These are phyloP conservation scores for Nannochloris sp. DNA, from an alignment of 139 green algal genomes.

Conservation along the genomic window DNA sequence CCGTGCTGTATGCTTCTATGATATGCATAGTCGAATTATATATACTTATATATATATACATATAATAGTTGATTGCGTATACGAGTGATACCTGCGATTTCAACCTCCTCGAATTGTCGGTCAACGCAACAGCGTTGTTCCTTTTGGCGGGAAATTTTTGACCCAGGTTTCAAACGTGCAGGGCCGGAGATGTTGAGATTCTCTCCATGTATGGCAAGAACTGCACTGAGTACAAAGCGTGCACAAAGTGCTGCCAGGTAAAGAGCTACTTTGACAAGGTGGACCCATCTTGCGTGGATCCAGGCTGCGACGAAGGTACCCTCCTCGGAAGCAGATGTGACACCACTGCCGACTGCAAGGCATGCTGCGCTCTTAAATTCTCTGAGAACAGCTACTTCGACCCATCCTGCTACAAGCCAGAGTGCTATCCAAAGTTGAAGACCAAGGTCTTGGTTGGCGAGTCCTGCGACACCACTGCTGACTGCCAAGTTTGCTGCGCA, in stretches of 20 bases:
- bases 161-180: neutral
- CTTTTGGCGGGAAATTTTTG: no score
- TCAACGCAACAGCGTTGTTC: no score
- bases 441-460: neutral
- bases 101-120: no score
- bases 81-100: no score
- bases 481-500: neutral
- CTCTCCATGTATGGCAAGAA: neutral
- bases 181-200: conserved; percentile 4
- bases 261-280: neutral
- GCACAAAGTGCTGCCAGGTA: neutral
- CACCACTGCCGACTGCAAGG: neutral
- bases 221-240: neutral
- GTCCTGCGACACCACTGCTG: neutral
- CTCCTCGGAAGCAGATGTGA: neutral
- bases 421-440: conserved; percentile 1
- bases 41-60: no score
- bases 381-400: neutral
- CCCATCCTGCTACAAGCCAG: neutral
- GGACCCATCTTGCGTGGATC: neutral
- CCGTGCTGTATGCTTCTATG: no score
- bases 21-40: no score
- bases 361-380: conserved; percentile 1
- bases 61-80: no score
- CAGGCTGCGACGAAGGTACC: neutral